Conservation (phyloP, 345 rosid species). For the Acer yangbiense region DNA sequence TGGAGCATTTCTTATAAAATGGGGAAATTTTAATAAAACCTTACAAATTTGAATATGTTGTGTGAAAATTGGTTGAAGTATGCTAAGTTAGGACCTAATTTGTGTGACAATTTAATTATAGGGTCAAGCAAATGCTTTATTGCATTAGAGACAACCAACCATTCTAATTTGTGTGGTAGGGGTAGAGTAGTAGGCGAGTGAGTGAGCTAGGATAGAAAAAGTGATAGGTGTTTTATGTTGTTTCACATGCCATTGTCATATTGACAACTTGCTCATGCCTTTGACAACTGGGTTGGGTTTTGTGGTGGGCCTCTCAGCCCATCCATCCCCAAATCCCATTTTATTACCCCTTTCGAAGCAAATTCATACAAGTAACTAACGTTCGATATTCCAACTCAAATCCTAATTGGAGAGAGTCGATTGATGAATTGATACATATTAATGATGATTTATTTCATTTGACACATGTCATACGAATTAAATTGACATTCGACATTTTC, state of each 20-base stretch:
- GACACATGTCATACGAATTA: too few relatives aligned
- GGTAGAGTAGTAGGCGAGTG: neutral
- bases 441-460: too few relatives aligned
- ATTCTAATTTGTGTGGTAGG: neutral
- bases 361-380: too few relatives aligned
- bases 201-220: neutral
- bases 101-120: neutral
- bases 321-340: neutral
- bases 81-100: too few relatives aligned
- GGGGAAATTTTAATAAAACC: too few relatives aligned
- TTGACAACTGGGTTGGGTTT: neutral
- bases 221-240: neutral
- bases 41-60: too few relatives aligned
- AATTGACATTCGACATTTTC: too few relatives aligned
- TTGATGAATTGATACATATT: too few relatives aligned
- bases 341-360: neutral
- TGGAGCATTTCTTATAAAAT: too few relatives aligned
- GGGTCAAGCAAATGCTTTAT: neutral
- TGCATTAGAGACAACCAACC: neutral
- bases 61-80: too few relatives aligned
- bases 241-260: slow-evolving; percentile 11
- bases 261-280: neutral
- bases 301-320: neutral
- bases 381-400: too few relatives aligned
- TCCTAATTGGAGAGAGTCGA: too few relatives aligned